Conservation (phyloP, 2,329 filamentous ascomycete genomes). For the Fusarium sp. region DNA sequence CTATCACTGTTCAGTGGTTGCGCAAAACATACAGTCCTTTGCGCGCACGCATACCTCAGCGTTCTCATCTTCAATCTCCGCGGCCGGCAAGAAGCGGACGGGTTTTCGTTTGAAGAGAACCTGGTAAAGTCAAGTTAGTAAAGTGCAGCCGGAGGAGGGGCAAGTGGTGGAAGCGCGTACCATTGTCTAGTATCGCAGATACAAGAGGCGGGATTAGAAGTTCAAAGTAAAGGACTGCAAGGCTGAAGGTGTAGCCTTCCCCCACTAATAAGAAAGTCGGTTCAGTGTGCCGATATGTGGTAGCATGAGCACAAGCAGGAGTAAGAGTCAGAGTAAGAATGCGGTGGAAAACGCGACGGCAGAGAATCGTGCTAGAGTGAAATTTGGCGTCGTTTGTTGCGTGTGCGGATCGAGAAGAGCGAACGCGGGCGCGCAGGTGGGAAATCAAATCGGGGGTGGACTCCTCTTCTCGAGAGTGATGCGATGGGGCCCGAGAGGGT, state of each 20-base stretch:
- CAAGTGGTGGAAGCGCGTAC: constrained; percentile 24
- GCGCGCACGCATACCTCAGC: constrained; percentile 71
- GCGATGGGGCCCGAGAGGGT: constrained; percentile 1
- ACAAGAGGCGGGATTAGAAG: constrained; percentile 29
- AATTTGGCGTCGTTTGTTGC: constrained; percentile 28
- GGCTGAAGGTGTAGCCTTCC: constrained; percentile 44
- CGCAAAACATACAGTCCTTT: constrained; percentile 13
- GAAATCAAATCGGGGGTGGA: constrained; percentile 39
- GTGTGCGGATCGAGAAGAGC: constrained; percentile 34
- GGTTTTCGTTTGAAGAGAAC: constrained; percentile 97
- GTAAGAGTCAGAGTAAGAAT: constrained; percentile 35
- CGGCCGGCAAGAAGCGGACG: constrained; percentile 80
- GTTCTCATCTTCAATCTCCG: constrained; percentile 81
- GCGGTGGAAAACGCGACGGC: constrained; percentile 21
- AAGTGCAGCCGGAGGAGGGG: constrained; percentile 1
- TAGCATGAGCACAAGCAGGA: constrained; percentile 37
- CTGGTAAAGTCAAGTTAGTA: constrained; percentile 58
- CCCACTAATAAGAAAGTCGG: constrained; percentile 44
- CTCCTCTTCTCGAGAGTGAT: constrained; percentile 36
- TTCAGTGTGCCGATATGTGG: constrained; percentile 22
- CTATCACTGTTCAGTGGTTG: constrained; percentile 59
- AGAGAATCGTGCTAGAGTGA: constrained; percentile 22
- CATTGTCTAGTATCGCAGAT: constrained; percentile 37
- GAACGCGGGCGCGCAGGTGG: constrained; percentile 40
- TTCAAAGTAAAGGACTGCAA: constrained; percentile 40